phyloP scores from a whole-genome alignment of 2,329 filamentous ascomycete genomes.

The Niveomyces coronatus region DNA sequence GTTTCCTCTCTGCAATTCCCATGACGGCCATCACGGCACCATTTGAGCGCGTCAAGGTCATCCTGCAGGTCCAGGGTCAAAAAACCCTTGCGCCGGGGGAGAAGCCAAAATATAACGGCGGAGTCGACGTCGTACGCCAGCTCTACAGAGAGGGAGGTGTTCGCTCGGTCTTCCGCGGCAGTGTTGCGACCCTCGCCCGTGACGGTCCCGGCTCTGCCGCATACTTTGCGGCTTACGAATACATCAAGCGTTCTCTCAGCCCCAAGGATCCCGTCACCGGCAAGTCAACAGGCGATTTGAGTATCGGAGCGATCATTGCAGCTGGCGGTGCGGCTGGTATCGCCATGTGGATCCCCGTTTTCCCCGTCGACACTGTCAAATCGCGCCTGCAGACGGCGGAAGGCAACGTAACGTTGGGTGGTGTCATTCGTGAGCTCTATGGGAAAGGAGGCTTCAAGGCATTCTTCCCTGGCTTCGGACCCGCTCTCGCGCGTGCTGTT shows the following conservation, averaged over 20 bases:
- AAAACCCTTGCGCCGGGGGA: conserved; percentile 79
- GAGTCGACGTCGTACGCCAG: conserved; percentile 82
- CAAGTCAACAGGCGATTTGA: conserved; percentile 65
- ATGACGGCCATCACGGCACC: conserved; percentile 98
- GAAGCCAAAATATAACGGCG: conserved; percentile 84
- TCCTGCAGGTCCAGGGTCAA: conserved; percentile 94
- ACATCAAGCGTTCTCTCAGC: conserved; percentile 79
- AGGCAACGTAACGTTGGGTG: conserved; percentile 68
- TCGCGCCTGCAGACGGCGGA: conserved; percentile 84
- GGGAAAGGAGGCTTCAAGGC: conserved; percentile 72
- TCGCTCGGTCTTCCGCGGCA: conserved; percentile 85
- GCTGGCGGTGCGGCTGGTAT: conserved; percentile 87
- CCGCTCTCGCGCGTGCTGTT: conserved; percentile 83
- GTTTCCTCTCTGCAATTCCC: conserved; percentile 95
- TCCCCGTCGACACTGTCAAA: conserved; percentile 96
- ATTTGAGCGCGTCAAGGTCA: conserved; percentile 97
- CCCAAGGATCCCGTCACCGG: conserved; percentile 68
- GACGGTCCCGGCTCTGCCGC: conserved; percentile 89
- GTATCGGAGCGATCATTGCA: conserved; percentile 69
- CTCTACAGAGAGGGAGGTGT: conserved; percentile 87
- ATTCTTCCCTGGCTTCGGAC: conserved; percentile 95
- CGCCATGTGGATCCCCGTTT: conserved; percentile 99
- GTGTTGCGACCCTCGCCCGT: conserved; percentile 79
- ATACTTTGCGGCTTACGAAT: conserved; percentile 96
- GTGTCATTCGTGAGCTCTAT: conserved; percentile 76